Evolutionary conservation across 2,329 filamentous ascomycete species (phyloP), one percentile per base, ranked within the genome.

Genomic region (Botrytis porri): DNA sequence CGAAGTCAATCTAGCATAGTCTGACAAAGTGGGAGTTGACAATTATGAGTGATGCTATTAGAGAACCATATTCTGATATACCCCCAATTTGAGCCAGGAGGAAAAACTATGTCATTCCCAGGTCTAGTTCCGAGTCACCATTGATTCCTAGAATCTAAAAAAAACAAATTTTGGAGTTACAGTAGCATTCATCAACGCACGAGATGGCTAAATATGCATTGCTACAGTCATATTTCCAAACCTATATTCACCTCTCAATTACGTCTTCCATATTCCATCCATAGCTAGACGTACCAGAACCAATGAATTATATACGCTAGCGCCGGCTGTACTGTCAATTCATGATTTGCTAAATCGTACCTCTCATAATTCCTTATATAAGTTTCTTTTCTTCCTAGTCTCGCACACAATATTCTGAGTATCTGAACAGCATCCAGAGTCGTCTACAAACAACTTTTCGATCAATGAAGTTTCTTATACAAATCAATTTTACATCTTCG

Each of bases 11-110:
- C 3, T 5, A 41, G 25, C 7, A 25, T 10, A 29, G 4, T 41
- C 9, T 18, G 5, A n/a, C 0, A 25, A 62, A 9, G 6, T n/a
- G 14, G 7, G 12, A 41, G 37, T 5, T n/a, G 16, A 2, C 0
- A 5, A 29, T 41, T 25, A 2, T 18, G 29, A 41, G 25, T 41
- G 25, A 62, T 16, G 4, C 37, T 8, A 41, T 29, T 18, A 7
- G 8, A 41, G 25, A 10, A n/a, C 25, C 5, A 62, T 18, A n/a
- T 4, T 18, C 7, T 62, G 3, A n/a, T n/a, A 9, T 4, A 16
- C 14, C 37, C 3, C 20, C 37, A 41, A 39, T 20, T 41, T 18
- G 4, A 41, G 12, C 4, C 6, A 18, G 1, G 7, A n/a, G 16
- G 14, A 41, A n/a, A 39, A 7, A 18, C 35, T 0, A 18, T 29